These are phyloP conservation scores for Mychonastes homosphaera DNA, from an alignment of 139 green algal species.

Conservation along the genomic window DNA sequence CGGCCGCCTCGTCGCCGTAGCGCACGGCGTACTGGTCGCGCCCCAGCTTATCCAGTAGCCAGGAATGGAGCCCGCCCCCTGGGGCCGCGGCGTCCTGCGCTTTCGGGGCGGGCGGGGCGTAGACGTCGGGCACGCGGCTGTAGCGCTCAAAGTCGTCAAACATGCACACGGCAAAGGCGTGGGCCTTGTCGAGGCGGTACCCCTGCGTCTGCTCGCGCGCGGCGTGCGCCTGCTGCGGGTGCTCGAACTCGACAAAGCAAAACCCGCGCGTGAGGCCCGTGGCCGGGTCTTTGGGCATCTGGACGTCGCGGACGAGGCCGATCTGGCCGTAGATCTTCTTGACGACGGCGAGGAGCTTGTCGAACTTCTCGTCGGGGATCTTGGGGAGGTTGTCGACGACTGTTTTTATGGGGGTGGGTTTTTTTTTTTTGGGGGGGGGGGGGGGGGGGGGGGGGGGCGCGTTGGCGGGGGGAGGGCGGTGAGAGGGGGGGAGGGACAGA, in stretches of 20 bases:
- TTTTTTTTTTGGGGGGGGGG: background rate
- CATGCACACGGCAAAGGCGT: conserved; percentile 80
- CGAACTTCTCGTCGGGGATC: conserved; percentile 81
- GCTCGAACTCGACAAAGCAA: conserved; percentile 88
- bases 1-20: conserved; percentile 57
- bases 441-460: background rate
- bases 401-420: conserved; percentile 22
- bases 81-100: conserved; percentile 24
- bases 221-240: conserved; percentile 34
- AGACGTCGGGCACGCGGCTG: conserved; percentile 42
- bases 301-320: conserved; percentile 72
- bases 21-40: conserved; percentile 92
- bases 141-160: conserved; percentile 92
- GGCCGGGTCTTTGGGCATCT: conserved; percentile 72
- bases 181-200: conserved; percentile 94
- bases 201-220: conserved; percentile 28
- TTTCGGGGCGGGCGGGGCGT: conserved; percentile 31
- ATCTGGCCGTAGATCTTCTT: conserved; percentile 81
- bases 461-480: too few relatives aligned
- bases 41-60: conserved; percentile 79
- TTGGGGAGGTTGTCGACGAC: conserved; percentile 90
- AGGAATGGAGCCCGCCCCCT: conserved; percentile 55
- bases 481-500: too few relatives aligned
- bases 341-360: conserved; percentile 86
- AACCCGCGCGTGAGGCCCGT: conserved; percentile 78